Evolutionary conservation across 495 filamentous ascomycete genomes (phyloP), one percentile per base, ranked within the genome.

Genomic region (Daldinia grandis): DNA sequence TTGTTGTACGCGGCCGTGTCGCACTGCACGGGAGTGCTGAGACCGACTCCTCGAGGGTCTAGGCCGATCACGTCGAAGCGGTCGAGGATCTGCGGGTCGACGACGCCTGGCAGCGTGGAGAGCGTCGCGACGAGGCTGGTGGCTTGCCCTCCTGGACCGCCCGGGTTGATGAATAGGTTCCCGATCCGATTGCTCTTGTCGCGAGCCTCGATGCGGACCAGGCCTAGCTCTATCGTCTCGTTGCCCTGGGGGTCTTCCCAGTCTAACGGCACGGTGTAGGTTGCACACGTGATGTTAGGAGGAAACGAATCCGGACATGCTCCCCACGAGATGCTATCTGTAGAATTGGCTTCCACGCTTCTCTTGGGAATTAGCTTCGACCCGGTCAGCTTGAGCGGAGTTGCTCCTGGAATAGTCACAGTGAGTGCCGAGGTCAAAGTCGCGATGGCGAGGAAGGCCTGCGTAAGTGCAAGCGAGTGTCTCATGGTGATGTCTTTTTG

Each of bases 11-110:
- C 63, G 5, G 64, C 66, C 1, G 73, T 64, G 54, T 83, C 79
- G 66, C 81, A 83, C 49, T 74, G 62, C 24, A 83, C 73, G 4
- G 76, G 79, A 2, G 76, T 77, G 69, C 80, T 82, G 50, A 77
- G 56, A 10, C 79, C 81, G 15, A 78, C 68, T 49, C 77, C 77
- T 3, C 76, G 74, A 17, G 76, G 74, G 67, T 78, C 76, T 14
- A 78, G 49, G n/a, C 71, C 76, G 64, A 78, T 67, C 47, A 78
- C 56, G 38, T 78, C 76, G 74, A 78, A 78, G 31, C 60, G 60
- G 35, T 71, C 74, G 14, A 64, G 66, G 51, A 76, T 68, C 49
- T 64, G 68, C 25, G 68, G 40, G 62, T 78, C 74, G 0, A 78
- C 10, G 49, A n/a, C 31, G 19, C 8, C 35, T 19, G n/a, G 44